phyloP scores from a whole-genome alignment of 2,329 filamentous ascomycete species.

The Penicillium hordei region DNA sequence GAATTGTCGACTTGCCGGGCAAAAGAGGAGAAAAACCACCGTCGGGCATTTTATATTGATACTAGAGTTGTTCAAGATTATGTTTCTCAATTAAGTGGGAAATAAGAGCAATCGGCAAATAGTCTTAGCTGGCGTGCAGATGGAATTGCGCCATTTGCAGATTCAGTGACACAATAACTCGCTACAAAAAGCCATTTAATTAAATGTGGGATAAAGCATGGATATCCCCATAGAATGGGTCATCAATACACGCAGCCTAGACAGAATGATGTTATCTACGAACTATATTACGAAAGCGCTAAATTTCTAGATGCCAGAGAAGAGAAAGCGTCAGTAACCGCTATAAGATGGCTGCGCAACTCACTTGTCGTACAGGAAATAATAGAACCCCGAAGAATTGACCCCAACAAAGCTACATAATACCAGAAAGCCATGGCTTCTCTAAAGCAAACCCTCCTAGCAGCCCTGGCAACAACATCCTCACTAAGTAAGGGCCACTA shows the following conservation, averaged over 20 bases:
- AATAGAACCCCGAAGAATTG: background rate
- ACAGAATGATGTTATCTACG: background rate
- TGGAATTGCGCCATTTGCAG: background rate
- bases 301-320: background rate
- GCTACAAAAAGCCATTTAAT: background rate
- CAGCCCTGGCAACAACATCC: background rate
- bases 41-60: background rate
- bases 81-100: background rate
- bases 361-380: no score
- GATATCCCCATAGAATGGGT: background rate
- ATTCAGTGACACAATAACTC: background rate
- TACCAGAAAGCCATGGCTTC: background rate
- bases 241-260: background rate
- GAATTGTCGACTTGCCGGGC: background rate
- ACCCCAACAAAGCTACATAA: background rate
- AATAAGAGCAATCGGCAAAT: background rate
- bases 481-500: background rate
- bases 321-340: background rate
- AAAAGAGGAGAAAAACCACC: background rate
- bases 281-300: background rate
- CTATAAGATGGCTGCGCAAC: background rate
- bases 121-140: background rate
- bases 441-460: background rate
- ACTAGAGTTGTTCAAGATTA: background rate
- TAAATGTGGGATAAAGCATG: background rate